These are phyloP conservation scores for Fusarium longipes DNA, from an alignment of 2,329 filamentous ascomycete species.

Conservation along the genomic window DNA sequence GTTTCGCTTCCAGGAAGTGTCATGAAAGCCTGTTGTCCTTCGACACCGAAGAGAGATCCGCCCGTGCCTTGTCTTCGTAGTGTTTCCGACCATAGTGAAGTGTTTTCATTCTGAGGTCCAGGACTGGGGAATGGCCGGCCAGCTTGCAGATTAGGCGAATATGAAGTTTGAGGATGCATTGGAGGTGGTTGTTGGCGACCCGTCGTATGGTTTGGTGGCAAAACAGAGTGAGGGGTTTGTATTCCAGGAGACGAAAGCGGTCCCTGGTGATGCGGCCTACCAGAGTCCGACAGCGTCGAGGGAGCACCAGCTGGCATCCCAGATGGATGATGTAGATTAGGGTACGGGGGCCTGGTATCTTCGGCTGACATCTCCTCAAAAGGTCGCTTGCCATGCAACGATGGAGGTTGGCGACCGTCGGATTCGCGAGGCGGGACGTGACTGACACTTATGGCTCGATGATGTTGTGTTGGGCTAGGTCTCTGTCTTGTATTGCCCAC, in stretches of 20 bases:
- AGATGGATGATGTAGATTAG: conserved; percentile 43
- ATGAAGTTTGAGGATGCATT: conserved; percentile 35
- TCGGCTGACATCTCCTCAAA: conserved; percentile 47
- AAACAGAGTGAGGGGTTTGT: conserved; percentile 42
- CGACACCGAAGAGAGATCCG: conserved; percentile 43
- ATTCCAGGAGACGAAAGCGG: conserved; percentile 42
- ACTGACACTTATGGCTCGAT: conserved; percentile 47
- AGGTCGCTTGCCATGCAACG: conserved; percentile 48
- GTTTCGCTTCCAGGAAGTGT: conserved; percentile 53
- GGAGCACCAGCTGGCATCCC: conserved; percentile 41
- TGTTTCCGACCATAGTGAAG: conserved; percentile 49
- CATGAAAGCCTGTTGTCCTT: conserved; percentile 55
- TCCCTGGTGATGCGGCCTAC: conserved; percentile 54
- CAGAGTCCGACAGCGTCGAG: conserved; percentile 42
- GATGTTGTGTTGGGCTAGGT: conserved; percentile 48
- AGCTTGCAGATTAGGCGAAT: conserved; percentile 35
- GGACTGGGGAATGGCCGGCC: conserved; percentile 40
- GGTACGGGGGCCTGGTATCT: conserved; percentile 43
- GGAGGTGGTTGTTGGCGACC: conserved; percentile 32
- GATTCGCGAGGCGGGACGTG: conserved; percentile 42
- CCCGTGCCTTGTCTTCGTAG: conserved; percentile 48
- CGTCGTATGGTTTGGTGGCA: conserved; percentile 36
- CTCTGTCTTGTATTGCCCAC: conserved; percentile 47
- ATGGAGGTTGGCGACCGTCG: conserved; percentile 40
- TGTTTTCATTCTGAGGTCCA: conserved; percentile 37